Conservation (phyloP, 2,329 filamentous ascomycete genomes). For the Sphaerulina populicola region DNA sequence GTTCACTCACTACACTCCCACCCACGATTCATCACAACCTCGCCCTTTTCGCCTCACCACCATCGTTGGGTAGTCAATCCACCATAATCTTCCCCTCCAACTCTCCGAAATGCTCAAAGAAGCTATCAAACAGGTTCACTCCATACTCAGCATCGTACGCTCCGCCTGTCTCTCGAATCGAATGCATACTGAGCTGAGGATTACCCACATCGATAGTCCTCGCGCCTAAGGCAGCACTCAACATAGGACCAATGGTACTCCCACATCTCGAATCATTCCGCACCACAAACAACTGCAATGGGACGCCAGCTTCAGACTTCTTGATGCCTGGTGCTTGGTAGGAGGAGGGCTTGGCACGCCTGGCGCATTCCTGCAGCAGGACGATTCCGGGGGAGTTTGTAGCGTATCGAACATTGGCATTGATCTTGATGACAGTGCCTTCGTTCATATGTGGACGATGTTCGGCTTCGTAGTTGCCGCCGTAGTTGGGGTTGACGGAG, state of each 20-base stretch:
- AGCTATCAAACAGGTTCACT: conserved; percentile 76
- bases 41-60: background rate
- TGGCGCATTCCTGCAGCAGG: conserved; percentile 77
- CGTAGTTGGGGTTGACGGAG: conserved; percentile 90
- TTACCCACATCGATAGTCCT: conserved; percentile 89
- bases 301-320: conserved; percentile 58
- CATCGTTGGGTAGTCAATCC: conserved; percentile 48
- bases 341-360: conserved; percentile 42
- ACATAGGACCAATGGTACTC: conserved; percentile 95
- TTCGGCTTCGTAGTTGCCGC: conserved; percentile 78
- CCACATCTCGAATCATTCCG: conserved; percentile 92
- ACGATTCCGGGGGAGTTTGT: conserved; percentile 95
- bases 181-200: conserved; percentile 93
- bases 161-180: conserved; percentile 86
- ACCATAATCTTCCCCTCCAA: conserved; percentile 76
- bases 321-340: conserved; percentile 31
- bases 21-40: background rate
- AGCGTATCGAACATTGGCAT: conserved; percentile 93
- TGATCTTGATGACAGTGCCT: conserved; percentile 94
- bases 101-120: conserved; percentile 75
- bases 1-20: background rate
- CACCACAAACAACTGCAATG: conserved; percentile 91
- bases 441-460: conserved; percentile 95
- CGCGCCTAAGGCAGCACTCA: conserved; percentile 75
- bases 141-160: conserved; percentile 79